A percentile compares a stretch with the other conserved stretches of the same genome.
Evolutionary conservation across 345 rosid genomes (phyloP).

Genomic region (Fremontodendron californicum): DNA sequence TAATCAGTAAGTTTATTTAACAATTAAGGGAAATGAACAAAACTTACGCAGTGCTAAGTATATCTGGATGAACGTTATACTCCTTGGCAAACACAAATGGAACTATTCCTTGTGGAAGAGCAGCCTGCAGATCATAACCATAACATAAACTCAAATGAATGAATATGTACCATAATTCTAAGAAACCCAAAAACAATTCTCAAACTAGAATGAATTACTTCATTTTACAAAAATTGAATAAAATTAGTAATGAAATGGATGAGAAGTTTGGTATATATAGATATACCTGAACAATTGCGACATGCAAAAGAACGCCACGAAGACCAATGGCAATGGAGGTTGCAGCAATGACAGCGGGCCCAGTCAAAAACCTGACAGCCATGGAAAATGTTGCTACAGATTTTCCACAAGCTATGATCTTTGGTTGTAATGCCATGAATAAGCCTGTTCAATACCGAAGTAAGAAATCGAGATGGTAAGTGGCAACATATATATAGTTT

Average conservation of each 20-base stretch:
- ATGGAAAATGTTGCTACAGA: conserved; percentile 74
- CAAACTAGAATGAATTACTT: background rate
- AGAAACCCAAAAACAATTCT: background rate
- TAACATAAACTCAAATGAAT: background rate
- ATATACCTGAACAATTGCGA: conserved; percentile 79
- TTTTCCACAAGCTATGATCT: conserved; percentile 73
- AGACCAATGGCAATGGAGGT: conserved; percentile 74
- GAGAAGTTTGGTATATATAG: background rate
- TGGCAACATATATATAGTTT: too few relatives aligned
- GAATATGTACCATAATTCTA: background rate
- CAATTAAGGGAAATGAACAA: background rate
- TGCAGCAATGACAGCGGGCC: conserved; percentile 88
- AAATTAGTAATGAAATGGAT: background rate
- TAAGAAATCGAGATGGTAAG: too few relatives aligned
- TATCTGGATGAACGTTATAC: conserved; percentile 63
- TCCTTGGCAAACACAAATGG: conserved; percentile 74
- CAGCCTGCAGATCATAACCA: conserved; percentile 40
- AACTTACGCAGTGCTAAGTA: conserved; percentile 71
- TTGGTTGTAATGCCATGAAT: conserved; percentile 86
- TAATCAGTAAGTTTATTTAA: background rate
- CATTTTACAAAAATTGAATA: too few relatives aligned
- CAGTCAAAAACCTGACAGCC: conserved; percentile 79
- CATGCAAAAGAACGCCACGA: conserved; percentile 66
- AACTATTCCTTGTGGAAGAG: conserved; percentile 67
- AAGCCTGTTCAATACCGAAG: conserved; percentile 39